Evolutionary conservation across 768 basidiomycete genomes (phyloP), one percentile per base, ranked within the genome.

Genomic region (Collybiopsis confluens): DNA sequence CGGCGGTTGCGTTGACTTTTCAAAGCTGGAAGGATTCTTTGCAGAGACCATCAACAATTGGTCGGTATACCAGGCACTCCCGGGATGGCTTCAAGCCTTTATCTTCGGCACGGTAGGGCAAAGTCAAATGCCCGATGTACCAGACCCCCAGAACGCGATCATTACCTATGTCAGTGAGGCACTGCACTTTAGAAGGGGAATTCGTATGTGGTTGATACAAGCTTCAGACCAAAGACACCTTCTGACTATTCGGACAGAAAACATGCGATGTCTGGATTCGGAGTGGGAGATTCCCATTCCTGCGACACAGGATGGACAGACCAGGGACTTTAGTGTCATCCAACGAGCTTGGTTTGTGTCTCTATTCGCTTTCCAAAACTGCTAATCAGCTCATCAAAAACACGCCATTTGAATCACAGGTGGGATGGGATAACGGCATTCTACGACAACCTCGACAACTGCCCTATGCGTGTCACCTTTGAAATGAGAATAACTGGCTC

Each of bases 261-360:
- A 63, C 47, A 62, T 64, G 52, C 58, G 61, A 3, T 60, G 61
- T 37, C 47, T 58, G 57, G 63, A 64, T 47, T 54, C 58, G 9
- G 64, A 65, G 45, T 62, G 63, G 61, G 61, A 65, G 51, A 58
- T 65, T 15, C 64, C 64, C 7, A 56, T 65, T 18, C 57, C 59
- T 4, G 57, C 45, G 30, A 18, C 28, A 24, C 33, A 23, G n/a
- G n/a, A 35, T 52, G 16, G 30, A 33, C 5, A 33, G 30, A 5
- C 30, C 13, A 33, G 30, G 30, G 59, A 64, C 26, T 64, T 61
- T 48, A 56, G 43, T 28, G 33, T 50, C 6, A 54, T 64, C 37
- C 63, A 64, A 35, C 59, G 59, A 41, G 64, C 63, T 24, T 65
- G 63, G 63, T 64, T 33, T 21, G 61, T 56, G n/a, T 18, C 26